phyloP scores from a whole-genome alignment of 1,284 basidiomycete genomes.

The Ceratobasidium theobromae region DNA sequence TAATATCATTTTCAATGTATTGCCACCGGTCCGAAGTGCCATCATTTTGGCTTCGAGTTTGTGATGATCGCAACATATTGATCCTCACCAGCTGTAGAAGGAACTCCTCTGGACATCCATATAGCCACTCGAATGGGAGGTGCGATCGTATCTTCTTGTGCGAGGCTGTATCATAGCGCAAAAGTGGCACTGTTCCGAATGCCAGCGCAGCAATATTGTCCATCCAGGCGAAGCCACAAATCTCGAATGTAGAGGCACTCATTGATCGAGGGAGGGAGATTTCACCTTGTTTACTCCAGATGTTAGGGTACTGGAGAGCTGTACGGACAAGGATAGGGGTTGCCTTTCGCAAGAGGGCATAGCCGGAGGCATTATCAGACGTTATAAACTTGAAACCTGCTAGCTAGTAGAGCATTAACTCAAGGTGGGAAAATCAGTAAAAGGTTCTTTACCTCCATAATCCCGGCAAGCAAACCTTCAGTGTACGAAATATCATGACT shows the following conservation, averaged over 20 bases:
- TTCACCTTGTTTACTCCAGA: neutral
- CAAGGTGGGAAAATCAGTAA: too few relatives aligned
- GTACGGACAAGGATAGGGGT: neutral
- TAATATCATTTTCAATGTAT: neutral
- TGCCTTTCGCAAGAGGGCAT: neutral
- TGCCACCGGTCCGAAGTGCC: neutral
- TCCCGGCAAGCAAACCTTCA: neutral
- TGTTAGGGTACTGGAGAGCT: neutral
- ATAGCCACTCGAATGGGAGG: slow-evolving; percentile 7
- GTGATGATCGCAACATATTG: neutral
- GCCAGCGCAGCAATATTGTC: neutral
- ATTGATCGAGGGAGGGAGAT: slow-evolving; percentile 5
- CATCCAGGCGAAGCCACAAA: slow-evolving; percentile 1
- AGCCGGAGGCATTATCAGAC: slow-evolving; percentile 1
- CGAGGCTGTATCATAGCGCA: neutral
- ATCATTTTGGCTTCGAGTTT: neutral
- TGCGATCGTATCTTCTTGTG: neutral
- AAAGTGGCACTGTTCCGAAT: slow-evolving; percentile 3
- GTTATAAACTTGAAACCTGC: neutral
- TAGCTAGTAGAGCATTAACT: neutral
- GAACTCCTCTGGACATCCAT: slow-evolving; percentile 10
- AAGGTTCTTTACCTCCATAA: neutral
- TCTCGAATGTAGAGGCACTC: neutral
- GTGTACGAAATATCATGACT: neutral
- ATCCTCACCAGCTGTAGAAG: neutral